Conservation (phyloP, 148 eudicot genomes). For the Oxyria digyna region DNA sequence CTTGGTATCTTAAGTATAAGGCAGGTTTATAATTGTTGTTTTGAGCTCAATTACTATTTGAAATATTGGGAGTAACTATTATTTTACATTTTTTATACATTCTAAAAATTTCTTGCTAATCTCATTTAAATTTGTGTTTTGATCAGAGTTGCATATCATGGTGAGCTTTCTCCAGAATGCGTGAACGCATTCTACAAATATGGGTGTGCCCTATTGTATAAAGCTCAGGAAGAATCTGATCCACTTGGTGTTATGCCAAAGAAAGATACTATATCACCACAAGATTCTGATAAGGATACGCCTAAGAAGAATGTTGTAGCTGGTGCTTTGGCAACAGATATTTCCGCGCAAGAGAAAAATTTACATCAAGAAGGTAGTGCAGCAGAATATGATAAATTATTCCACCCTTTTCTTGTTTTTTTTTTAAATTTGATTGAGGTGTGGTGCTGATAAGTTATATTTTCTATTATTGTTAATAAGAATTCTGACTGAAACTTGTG, state of each 20-base stretch:
- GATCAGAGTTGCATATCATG: conserved; percentile 56
- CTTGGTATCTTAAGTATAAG: not conserved
- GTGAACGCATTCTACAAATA: conserved; percentile 62
- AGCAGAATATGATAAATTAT: conserved; percentile 36
- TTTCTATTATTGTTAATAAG: not conserved
- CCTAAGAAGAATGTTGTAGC: conserved; percentile 23
- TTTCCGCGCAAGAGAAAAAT: conserved; percentile 26
- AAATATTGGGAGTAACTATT: not conserved
- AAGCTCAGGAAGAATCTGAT: conserved; percentile 96
- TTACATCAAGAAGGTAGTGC: conserved; percentile 30
- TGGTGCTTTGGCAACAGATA: conserved; percentile 46
- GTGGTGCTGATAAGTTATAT: not conserved
- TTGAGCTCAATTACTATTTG: not conserved
- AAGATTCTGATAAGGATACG: conserved; percentile 34
- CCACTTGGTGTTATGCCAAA: conserved; percentile 68
- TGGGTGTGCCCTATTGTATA: conserved; percentile 76
- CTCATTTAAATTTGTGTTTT: not conserved
- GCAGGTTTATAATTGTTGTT: not conserved
- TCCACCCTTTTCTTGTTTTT: not conserved
- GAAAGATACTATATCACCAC: conserved; percentile 53
- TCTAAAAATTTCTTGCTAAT: not conserved
- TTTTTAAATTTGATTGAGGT: not conserved
- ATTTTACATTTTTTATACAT: not conserved
- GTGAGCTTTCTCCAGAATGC: conserved; percentile 89
- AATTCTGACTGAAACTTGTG: not conserved